Percentiles rank a stretch among this genome's conserved stretches.
These are phyloP conservation scores for Gloeostereum incarnatum DNA, from an alignment of 768 basidiomycete genomes.

Conservation along the genomic window DNA sequence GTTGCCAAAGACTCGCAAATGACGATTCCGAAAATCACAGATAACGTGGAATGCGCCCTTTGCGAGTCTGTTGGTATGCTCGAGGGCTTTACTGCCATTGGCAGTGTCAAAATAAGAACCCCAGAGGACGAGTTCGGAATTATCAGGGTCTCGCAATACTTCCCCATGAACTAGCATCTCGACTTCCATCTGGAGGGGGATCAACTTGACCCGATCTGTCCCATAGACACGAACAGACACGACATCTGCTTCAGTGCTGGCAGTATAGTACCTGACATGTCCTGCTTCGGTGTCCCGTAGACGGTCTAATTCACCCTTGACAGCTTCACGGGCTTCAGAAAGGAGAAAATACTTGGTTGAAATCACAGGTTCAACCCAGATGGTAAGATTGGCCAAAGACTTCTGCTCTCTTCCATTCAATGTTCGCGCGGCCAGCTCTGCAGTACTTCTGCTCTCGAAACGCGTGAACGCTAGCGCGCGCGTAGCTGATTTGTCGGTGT, in stretches of 20 bases:
- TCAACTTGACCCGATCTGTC: slow-evolving; percentile 18
- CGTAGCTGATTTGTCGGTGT: slow-evolving; percentile 16
- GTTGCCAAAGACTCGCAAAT: slow-evolving; percentile 31
- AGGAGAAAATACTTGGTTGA: not conserved
- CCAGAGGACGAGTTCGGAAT: slow-evolving; percentile 33
- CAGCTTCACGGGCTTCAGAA: not conserved
- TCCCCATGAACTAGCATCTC: slow-evolving; percentile 29
- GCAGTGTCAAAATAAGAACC: slow-evolving; percentile 36
- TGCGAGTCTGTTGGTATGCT: slow-evolving; percentile 21
- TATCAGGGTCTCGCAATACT: slow-evolving; percentile 20
- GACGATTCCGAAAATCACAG: slow-evolving; percentile 26
- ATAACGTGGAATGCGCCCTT: slow-evolving; percentile 25
- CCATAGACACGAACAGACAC: slow-evolving; percentile 27
- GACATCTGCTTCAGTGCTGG: slow-evolving; percentile 19
- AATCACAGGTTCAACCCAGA: not conserved
- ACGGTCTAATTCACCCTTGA: not conserved
- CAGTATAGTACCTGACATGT: not conserved
- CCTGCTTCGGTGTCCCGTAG: not conserved
- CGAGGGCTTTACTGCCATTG: slow-evolving; percentile 27
- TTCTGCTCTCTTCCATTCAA: slow-evolving; percentile 8
- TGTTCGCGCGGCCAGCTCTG: slow-evolving; percentile 19
- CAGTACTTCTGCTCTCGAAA: slow-evolving; percentile 23
- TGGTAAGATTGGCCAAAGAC: not conserved
- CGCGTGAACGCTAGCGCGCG: slow-evolving; percentile 33
- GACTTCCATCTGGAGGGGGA: slow-evolving; percentile 23